Evolutionary conservation across 164 flowering plant genomes (phyloP), one percentile per base, ranked within the genome.

Genomic region (Liriodendron chinense): DNA sequence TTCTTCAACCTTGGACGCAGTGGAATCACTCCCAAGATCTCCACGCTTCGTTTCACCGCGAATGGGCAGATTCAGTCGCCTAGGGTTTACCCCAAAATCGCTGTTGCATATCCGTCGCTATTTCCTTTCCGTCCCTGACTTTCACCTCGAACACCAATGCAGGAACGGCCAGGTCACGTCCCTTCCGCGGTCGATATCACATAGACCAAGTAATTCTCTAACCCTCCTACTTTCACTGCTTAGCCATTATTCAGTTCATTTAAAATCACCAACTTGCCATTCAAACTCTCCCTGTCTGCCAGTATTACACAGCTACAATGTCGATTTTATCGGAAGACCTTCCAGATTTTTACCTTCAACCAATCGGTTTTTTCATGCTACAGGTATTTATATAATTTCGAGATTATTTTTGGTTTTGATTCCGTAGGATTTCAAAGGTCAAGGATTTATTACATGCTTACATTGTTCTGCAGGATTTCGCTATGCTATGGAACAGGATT

Each of bases 321-420:
- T 56, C 65, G 76, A 62, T 72, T 43, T 24, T 76, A 34, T 6
- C 61, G 72, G 74, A 43, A 74, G 62, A 43, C 79, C 47, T 63
- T 65, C 62, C 26, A 82, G 61, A 72, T 74, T 76, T 69, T 74
- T 65, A 24, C 49, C 68, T 57, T 47, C 67, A 1, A 64, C 72
- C 65, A 79, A 56, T 73, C 86, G 91, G n/a, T 78, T 23, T 77
- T 76, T 92, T 78, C 95, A 91, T 76, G 87, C 93, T 72, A 84
- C 93, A 84, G 94, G 96, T 92, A 72, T 49, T 16, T 20, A 20
- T 57, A 7, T 14, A 9, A 14, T 14, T 22, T 48, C 22, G 34
- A 22, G 47, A 8, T 67, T 16, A 18, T 24, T 49, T 43, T 67
- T 72, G 21, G 48, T 65, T 71, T n/a, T 22, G 18, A 65, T 67